Evolutionary conservation across 2,329 filamentous ascomycete genomes (phyloP), one percentile per base, ranked within the genome.

Genomic region (Clonostachys solani): DNA sequence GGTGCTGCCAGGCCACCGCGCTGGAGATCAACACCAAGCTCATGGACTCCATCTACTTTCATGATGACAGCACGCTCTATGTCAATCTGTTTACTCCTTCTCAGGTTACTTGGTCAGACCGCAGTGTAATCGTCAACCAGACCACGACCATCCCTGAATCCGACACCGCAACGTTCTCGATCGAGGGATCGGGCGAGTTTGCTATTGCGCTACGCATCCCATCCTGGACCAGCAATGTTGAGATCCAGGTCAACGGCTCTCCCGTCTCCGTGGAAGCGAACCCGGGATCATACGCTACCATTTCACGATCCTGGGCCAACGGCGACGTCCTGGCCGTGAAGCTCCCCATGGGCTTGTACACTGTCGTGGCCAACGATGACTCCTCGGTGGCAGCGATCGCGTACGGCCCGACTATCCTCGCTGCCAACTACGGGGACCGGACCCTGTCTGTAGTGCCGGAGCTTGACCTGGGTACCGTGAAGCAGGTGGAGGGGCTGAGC

Each of bases 1-100:
- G 75, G 75, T 79, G 75, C 56, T 78, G 75, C 46, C 72, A 78
- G 53, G 75, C 73, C 2, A 77, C 75, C 0, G 71, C 66, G 0
- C 48, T 78, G 2, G 75, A 79, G 60, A 76, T 71, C 1, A 78
- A 79, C 53, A 79, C 75, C 0, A 78, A 77, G 54, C 56, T 77
- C 12, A 72, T 70, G 61, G 75, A 79, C 52, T 75, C 74, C 0
- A 71, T 79, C 46, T 79, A 78, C 60, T 74, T 68, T 42, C 63
- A 71, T 42, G 67, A 72, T 41, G 57, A 60, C 29, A 58, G 60
- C 0, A 63, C 65, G 0, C 61, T 78, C 0, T 77, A 71, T 47
- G 66, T 79, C 35, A 78, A 78, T 50, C 56, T 78, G 3, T 78
- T 75, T 50, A 69, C 67, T 0, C 67, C 74, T 0, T 77, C 74